These are phyloP conservation scores for Dujonia santamariae DNA, from an alignment of 1,139 yeast genomes.

Conservation along the genomic window DNA sequence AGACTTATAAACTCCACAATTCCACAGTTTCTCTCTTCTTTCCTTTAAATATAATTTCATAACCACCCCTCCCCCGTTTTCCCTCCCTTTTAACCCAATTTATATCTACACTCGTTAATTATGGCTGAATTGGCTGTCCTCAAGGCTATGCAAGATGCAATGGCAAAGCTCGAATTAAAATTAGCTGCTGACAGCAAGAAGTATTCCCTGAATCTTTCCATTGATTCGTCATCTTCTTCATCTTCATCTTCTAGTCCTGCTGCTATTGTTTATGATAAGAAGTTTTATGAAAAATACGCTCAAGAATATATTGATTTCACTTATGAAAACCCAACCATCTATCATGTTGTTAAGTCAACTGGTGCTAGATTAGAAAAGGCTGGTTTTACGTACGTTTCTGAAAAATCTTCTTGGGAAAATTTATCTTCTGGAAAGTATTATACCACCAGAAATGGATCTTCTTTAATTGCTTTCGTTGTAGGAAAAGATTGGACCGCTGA, in stretches of 20 bases:
- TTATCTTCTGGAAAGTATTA: constrained; percentile 47
- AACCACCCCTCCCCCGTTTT: background rate
- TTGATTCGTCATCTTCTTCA: background rate
- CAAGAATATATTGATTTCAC: constrained; percentile 57
- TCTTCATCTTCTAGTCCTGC: background rate
- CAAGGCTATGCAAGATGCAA: constrained; percentile 5
- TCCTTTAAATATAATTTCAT: background rate
- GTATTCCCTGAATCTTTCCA: background rate
- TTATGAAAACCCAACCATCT: constrained; percentile 58
- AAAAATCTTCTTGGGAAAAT: constrained; percentile 44
- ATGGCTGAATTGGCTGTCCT: constrained; percentile 5
- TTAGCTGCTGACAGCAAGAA: constrained; percentile 1
- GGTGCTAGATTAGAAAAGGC: constrained; percentile 37
- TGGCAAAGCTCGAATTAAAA: constrained; percentile 4
- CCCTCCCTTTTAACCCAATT: background rate
- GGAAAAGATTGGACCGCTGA: constrained; percentile 57
- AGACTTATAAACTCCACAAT: background rate
- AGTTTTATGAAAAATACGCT: background rate
- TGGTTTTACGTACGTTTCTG: constrained; percentile 55
- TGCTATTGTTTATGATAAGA: background rate
- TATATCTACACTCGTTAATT: background rate
- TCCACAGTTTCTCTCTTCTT: background rate
- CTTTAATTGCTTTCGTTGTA: constrained; percentile 54
- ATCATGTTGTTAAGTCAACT: constrained; percentile 52
- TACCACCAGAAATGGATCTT: constrained; percentile 55